Evolutionary conservation across 495 filamentous ascomycete species (phyloP), one percentile per base, ranked within the genome.

Genomic region (Immersiella caudata): DNA sequence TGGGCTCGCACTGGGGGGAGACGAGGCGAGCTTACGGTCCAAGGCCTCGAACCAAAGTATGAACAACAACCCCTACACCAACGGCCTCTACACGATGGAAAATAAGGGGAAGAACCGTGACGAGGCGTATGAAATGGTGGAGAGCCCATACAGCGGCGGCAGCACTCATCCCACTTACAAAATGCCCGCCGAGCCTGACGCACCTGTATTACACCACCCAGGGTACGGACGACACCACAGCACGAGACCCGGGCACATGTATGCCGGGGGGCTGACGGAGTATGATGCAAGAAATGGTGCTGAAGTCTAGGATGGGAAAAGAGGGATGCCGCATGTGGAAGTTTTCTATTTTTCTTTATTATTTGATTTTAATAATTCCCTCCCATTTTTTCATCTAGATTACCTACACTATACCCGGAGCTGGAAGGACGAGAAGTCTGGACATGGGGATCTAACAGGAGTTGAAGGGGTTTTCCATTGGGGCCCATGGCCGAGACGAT

Each of bases 1-100:
- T n/a, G 78, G 78, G 0, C 50, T 80, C 2, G 78, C 77, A 0
- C 67, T 80, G 7, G 76, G 77, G 35, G 76, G 74, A 1, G 71
- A 76, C 35, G 74, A 76, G 51, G 67, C 72, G 1, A 77, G 71
- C 46, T 33, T 74, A 55, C 57, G 68, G 25, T 70, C 68, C 59
- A 79, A 79, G 63, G 27, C 33, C 24, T 74, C 73, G 0, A 70
- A 74, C 54, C 29, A 63, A 6, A 73, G 56, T n/a, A 52, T 73
- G 33, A 72, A 72, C 26, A 65, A 36, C 21, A 64, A 68, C 60
- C 62, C 62, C 14, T 67, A 60, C 21, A 63, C 61, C 11, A 63
- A 66, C 33, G 64, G 46, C 36, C 14, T 50, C 8, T 27, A 51
- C 46, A 51, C 51, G 11, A 49, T 56, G 7, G 72, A 74, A n/a